A percentile compares a stretch with the other conserved stretches of the same genome.
These are phyloP conservation scores for Cercis canadensis DNA, from an alignment of 306 rosid species.

Conservation along the genomic window DNA sequence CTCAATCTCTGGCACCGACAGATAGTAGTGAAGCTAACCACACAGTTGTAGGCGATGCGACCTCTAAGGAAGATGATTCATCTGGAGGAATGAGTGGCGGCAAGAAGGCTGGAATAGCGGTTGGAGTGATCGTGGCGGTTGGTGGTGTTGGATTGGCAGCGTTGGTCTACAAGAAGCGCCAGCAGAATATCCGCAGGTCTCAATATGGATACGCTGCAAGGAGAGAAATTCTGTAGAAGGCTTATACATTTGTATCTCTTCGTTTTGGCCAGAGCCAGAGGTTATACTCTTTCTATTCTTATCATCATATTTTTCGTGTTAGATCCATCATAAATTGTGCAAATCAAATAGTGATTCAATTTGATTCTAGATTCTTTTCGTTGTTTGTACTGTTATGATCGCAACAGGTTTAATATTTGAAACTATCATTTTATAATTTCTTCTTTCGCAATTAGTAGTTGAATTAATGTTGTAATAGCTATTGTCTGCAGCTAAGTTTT, in stretches of 20 bases:
- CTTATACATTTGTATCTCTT: neutral
- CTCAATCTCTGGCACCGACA: conserved; percentile 31
- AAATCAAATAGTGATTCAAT: conserved; percentile 18
- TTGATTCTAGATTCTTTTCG: conserved; percentile 45
- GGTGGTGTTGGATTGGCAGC: conserved; percentile 57
- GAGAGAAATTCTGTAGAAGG: conserved; percentile 64
- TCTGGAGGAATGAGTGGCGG: conserved; percentile 62
- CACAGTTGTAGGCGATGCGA: neutral
- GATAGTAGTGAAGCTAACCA: conserved; percentile 22
- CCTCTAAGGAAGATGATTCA: conserved; percentile 8
- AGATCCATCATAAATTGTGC: neutral
- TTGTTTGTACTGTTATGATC: conserved; percentile 6
- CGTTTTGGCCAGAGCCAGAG: neutral
- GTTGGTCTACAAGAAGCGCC: conserved; percentile 75
- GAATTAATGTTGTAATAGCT: too few species aligned
- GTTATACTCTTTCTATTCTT: conserved; percentile 21
- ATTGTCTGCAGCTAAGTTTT: too few species aligned
- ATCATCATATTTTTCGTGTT: neutral
- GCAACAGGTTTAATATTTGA: conserved; percentile 19
- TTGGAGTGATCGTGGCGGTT: conserved; percentile 62
- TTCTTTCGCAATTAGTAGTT: conserved; percentile 3
- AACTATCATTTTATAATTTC: conserved; percentile 23
- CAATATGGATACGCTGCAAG: conserved; percentile 57
- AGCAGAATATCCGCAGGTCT: conserved; percentile 64
- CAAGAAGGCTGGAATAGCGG: conserved; percentile 76